Base-by-base conservation (phyloP, 768 basidiomycete species). In the Podaxis sp. region DNA sequence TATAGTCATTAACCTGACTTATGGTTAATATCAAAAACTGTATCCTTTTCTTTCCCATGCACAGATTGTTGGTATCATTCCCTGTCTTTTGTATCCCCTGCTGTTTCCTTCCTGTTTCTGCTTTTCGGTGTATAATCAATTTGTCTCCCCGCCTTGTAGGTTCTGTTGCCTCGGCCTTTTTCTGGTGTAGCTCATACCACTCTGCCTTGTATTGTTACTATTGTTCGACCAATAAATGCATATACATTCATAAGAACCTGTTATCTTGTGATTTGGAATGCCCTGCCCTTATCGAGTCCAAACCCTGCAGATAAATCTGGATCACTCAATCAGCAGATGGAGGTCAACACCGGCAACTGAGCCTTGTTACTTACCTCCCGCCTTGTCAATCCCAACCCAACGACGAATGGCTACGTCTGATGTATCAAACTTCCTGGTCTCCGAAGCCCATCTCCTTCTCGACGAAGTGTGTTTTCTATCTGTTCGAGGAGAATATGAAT, bases 391-490 rank as follows among this genome's bases (percentile, higher is more conserved):
- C 51, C 19, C 37, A 29, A 15, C 54, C 12, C 54, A 24, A 55
- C 54, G n/a, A 55, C 61, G n/a, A 17, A 66, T 63, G 63, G 59
- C 50, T 27, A 43, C 55, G 49, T 37, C 71, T 59, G 73, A 78
- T 54, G 64, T 74, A 54, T 75, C 76, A 11, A 86, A 89, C 66
- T 86, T 91, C 67, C 83, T 94, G 65, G 78, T 90, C 59, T 81
- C 91, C 13, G 89, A 91, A 72, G 84, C 88, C 0, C 86, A 93
- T 63, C 84, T 94, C 58, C 73, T 76, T 33, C 75, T 87, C 50
- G 84, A 85, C 64, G 79, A 85, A 70, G 86, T 87, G 67, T 68
- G 83, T 76, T 36, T 63, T 38, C 60, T 56, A 58, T 54, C 57
- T n/a, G 12, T 53, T 38, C 33, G 50, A 54, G 50, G 33, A 47